Evolutionary conservation across 441 rosid species (phyloP).

Genomic region (Jatropha multifida): DNA sequence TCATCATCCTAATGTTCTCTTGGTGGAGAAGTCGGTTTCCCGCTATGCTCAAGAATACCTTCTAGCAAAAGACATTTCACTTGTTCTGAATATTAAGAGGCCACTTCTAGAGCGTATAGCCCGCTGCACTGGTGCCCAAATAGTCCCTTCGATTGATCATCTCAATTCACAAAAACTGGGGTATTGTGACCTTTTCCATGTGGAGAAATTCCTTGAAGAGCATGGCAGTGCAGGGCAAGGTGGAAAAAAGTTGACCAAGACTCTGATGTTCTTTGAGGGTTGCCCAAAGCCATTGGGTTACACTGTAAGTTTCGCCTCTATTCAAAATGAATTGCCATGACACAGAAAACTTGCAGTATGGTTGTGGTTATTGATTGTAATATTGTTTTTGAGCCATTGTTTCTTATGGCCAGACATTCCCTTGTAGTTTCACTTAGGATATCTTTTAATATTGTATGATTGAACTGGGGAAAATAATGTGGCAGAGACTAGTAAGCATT

Average conservation of each 20-base stretch:
- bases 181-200: constrained; percentile 78
- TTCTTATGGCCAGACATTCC: neutral
- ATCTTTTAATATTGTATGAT: constrained; percentile 10
- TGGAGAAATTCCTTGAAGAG: constrained; percentile 72
- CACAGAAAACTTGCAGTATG: constrained; percentile 6
- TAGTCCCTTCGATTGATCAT: constrained; percentile 87
- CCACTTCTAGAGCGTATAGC: constrained; percentile 88
- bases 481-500: constrained; percentile 17
- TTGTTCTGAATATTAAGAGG: constrained; percentile 87
- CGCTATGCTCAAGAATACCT: constrained; percentile 92
- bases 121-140: constrained; percentile 92
- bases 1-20: constrained; percentile 77
- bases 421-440: constrained; percentile 11
- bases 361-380: neutral
- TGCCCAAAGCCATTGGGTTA: constrained; percentile 96
- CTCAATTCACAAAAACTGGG: constrained; percentile 81
- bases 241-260: constrained; percentile 81
- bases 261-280: constrained; percentile 89
- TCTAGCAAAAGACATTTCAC: constrained; percentile 82
- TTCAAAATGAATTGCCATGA: neutral
- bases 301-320: constrained; percentile 60
- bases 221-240: constrained; percentile 76
- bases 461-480: constrained; percentile 18
- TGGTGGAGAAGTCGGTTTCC: constrained; percentile 97
- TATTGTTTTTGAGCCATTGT: constrained; percentile 9